Evolutionary conservation across 306 rosid species (phyloP), one percentile per base, ranked within the genome.

Genomic region (Cicer bijugum): DNA sequence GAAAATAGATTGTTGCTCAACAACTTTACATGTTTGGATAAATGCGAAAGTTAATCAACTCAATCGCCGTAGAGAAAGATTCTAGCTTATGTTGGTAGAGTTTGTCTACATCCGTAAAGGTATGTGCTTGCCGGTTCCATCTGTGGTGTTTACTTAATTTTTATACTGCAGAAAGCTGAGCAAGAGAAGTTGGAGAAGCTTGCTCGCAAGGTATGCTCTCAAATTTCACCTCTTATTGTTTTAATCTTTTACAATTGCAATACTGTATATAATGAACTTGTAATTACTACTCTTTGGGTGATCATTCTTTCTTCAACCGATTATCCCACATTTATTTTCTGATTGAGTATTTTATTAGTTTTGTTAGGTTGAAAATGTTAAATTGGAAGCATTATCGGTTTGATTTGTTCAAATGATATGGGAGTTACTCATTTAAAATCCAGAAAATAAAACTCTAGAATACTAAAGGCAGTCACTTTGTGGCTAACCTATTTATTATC

Each of bases 181-280:
- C 90, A 79, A 71, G 93, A 92, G 88, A 92, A 89, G 72, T 82
- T 93, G 85, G 97, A 88, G 87, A 88, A 91, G 82, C 92, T 92
- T 83, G 98, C 96, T 16, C 92, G 89, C 71, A 80, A 90, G 91
- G 98, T 90, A 87, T 70, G 71, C 37, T 50, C 60, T 69, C 16
- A 23, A 66, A 23, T 38, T 59, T 56, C 17, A 43, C 62, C 44
- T 75, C 15, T 52, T 72, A 38, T 42, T 47, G 17, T 52, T 74
- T 68, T 17, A 44, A 44, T 47, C 4, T 52, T 37, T 62, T 20
- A 28, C 9, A 12, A 69, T 69, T 63, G 68, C 10, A 20, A 40
- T 56, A 19, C 8, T 45, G 70, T 28, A 8, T 15, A 5, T 71
- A 16, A 17, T 71, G 42, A 19, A 69, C 45, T 52, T 72, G 37